These are phyloP conservation scores for Trapa incisa DNA, from an alignment of 345 rosid genomes.

Conservation along the genomic window DNA sequence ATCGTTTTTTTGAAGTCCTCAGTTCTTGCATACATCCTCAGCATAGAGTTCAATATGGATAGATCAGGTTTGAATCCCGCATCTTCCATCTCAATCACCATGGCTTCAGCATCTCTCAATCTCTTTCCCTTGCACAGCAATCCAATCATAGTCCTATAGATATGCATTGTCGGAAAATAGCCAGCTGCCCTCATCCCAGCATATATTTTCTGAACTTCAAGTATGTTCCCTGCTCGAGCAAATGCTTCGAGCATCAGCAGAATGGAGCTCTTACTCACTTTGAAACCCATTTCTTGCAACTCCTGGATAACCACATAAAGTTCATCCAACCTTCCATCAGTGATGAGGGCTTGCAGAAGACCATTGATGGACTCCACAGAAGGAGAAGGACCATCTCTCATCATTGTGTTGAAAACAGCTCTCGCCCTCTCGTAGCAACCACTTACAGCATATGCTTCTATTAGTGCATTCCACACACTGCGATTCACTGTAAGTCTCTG, in stretches of 20 bases:
- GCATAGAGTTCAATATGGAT: constrained; percentile 79
- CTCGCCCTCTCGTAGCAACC: constrained; percentile 89
- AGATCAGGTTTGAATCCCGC: constrained; percentile 76
- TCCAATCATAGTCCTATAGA: constrained; percentile 67
- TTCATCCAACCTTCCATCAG: constrained; percentile 68
- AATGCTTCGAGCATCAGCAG: constrained; percentile 85
- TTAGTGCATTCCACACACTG: constrained; percentile 79
- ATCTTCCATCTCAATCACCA: constrained; percentile 87
- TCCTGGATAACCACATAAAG: constrained; percentile 76
- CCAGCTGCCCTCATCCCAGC: constrained; percentile 95
- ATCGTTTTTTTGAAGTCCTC: constrained; percentile 66
- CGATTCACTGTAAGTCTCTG: constrained; percentile 45
- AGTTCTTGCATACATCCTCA: constrained; percentile 58
- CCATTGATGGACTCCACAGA: constrained; percentile 80
- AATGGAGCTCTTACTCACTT: constrained; percentile 85
- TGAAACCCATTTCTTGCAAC: constrained; percentile 91
- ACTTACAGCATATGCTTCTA: constrained; percentile 74
- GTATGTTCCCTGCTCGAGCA: constrained; percentile 59
- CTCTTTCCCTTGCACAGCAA: constrained; percentile 68
- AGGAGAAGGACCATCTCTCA: constrained; percentile 91
- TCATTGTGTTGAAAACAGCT: constrained; percentile 82
- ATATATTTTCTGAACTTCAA: constrained; percentile 88
- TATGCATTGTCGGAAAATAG: constrained; percentile 86
- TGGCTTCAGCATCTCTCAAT: constrained; percentile 75
- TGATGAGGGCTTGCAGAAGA: constrained; percentile 69